phyloP scores from a whole-genome alignment of 345 rosid species.

The Hibiscus syriacus region DNA sequence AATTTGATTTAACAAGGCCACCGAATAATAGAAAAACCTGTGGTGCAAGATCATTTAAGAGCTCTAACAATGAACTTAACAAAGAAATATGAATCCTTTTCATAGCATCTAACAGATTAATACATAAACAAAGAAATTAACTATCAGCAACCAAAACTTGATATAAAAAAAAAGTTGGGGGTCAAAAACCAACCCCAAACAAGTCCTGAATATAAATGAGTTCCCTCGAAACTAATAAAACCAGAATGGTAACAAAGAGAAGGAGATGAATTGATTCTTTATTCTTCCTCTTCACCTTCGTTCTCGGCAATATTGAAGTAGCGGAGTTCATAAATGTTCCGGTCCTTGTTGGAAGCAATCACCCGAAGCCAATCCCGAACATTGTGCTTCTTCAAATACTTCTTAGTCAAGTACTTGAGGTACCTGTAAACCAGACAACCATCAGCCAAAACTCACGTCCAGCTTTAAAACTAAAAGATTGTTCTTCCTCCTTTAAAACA shows the following conservation, averaged over 20 bases:
- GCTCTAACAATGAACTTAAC: neutral
- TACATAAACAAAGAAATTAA: neutral
- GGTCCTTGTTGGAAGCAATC: slow-evolving; percentile 54
- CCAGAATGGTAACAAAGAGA: neutral
- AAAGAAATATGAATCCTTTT: neutral
- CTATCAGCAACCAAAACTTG: slow-evolving; percentile 16
- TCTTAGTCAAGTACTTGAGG: slow-evolving; percentile 57
- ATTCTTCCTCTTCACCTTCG: slow-evolving; percentile 63
- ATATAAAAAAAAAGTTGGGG: neutral
- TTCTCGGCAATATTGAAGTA: slow-evolving; percentile 68
- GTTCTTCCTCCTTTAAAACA: neutral
- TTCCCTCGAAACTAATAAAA: slow-evolving; percentile 3
- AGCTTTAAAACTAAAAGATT: neutral
- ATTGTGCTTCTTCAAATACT: slow-evolving; percentile 59
- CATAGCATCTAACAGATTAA: neutral
- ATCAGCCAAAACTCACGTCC: neutral
- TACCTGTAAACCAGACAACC: slow-evolving; percentile 20
- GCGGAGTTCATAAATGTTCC: slow-evolving; percentile 40
- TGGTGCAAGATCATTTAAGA: too few relatives aligned
- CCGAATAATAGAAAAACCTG: neutral
- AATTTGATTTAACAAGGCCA: too few relatives aligned
- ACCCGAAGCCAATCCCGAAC: slow-evolving; percentile 62
- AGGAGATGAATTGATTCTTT: slow-evolving; percentile 18
- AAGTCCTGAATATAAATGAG: neutral
- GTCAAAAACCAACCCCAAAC: slow-evolving; percentile 1